Evolutionary conservation across 805 yeast genomes (phyloP).

Genomic region (Hanseniaspora thailandica): DNA sequence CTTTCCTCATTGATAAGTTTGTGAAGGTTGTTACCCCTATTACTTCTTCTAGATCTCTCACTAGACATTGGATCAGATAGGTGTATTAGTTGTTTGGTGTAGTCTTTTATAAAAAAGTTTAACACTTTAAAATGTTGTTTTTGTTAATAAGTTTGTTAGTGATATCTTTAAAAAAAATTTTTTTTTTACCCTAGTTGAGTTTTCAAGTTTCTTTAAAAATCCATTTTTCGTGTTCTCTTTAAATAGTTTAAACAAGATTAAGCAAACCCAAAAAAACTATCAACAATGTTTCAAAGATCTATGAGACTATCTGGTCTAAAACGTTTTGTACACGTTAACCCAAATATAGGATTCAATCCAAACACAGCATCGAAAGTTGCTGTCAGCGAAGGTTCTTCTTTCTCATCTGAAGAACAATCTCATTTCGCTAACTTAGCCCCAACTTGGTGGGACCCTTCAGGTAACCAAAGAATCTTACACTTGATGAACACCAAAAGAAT

Average conservation of each 20-base stretch:
- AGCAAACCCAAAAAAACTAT: background rate
- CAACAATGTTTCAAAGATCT: background rate
- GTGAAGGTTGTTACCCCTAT: slow-evolving; percentile 80
- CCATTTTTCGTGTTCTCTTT: background rate
- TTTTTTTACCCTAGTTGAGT: too few relatives aligned
- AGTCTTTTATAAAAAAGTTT: too few relatives aligned
- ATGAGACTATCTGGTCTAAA: background rate
- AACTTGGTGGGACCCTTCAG: slow-evolving; percentile 97
- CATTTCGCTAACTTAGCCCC: slow-evolving; percentile 81
- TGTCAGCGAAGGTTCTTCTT: background rate
- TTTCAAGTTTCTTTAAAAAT: too few relatives aligned
- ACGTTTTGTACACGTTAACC: slow-evolving; percentile 4
- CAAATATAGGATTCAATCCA: slow-evolving; percentile 12
- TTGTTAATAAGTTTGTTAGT: too few relatives aligned
- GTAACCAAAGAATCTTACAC: slow-evolving; percentile 86
- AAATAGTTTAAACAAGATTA: background rate
- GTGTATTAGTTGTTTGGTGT: too few relatives aligned
- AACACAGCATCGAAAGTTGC: background rate
- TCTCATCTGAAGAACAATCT: slow-evolving; percentile 40
- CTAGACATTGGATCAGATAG: too few relatives aligned
- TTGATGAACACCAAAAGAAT: slow-evolving; percentile 83
- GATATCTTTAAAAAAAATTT: too few relatives aligned
- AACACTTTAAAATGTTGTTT: too few relatives aligned
- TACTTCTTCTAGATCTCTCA: slow-evolving; percentile 55
- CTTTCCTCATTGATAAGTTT: slow-evolving; percentile 54